phyloP scores from a whole-genome alignment of 2,329 filamentous ascomycete genomes.

The Fusarium staphyleae region DNA sequence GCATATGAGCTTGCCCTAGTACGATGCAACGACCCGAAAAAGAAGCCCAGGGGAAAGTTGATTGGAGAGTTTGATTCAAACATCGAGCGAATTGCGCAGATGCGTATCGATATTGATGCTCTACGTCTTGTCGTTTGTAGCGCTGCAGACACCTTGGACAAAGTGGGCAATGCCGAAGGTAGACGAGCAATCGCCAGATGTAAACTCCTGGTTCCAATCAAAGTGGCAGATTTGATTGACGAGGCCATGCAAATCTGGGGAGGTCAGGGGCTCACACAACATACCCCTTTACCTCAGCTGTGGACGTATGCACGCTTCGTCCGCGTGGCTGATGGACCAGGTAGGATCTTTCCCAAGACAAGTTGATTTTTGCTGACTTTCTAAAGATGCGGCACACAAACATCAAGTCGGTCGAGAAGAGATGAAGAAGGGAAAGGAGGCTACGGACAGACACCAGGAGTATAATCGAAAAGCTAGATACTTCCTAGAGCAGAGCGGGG shows the following conservation, averaged over 20 bases:
- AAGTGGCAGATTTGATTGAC: conserved; percentile 82
- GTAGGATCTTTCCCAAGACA: background rate
- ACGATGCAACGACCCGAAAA: conserved; percentile 20
- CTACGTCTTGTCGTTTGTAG: conserved; percentile 85
- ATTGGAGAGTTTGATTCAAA: conserved; percentile 61
- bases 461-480: conserved; percentile 68
- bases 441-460: conserved; percentile 64
- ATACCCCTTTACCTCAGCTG: conserved; percentile 78
- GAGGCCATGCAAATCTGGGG: conserved; percentile 90
- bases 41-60: conserved; percentile 19
- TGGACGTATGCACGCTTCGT: conserved; percentile 79
- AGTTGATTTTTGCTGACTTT: background rate
- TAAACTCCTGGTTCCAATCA: conserved; percentile 83
- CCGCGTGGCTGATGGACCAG: conserved; percentile 81
- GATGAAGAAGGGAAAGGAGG: conserved; percentile 68
- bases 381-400: conserved; percentile 81
- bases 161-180: conserved; percentile 80
- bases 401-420: conserved; percentile 77
- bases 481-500: conserved; percentile 63
- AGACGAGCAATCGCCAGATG: conserved; percentile 89
- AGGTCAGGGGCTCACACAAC: conserved; percentile 84
- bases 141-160: conserved; percentile 88
- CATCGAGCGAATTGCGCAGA: conserved; percentile 85
- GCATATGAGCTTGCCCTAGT: conserved; percentile 15
- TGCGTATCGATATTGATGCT: conserved; percentile 86